Evolutionary conservation across 2,329 filamentous ascomycete species (phyloP), one percentile per base, ranked within the genome.

Genomic region (Cytospora piceicola): DNA sequence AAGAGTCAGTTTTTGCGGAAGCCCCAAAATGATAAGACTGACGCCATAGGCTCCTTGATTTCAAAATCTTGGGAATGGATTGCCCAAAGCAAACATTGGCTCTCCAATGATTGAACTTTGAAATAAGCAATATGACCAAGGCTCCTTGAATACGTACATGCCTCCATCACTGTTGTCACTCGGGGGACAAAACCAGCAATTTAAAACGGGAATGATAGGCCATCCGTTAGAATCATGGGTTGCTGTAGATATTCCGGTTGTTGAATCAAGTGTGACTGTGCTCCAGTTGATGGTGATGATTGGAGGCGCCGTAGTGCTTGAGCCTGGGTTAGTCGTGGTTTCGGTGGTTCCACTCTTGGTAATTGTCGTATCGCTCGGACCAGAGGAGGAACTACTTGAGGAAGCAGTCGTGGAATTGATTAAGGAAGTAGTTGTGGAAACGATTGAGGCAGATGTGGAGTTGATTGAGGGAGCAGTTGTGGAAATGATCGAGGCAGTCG

Each of bases 111-210:
- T 34, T 34, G 32, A 34, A 34, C 2, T 34, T 34, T 34, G 32
- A 34, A 34, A 4, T 34, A 4, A 34, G 11, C 32, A n/a, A 57
- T 17, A 24, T 22, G 8, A 17, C 11, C 24, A 39, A 39, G 8
- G 32, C 7, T 34, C 32, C 14, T 20, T 6, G n/a, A 22, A 57
- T 57, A 57, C 54, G 54, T 57, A 57, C 54, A 57, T 57, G 54
- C 54, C 54, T 34, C 54, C 54, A 36, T 27, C n/a, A 36, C 29
- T 57, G 32, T 30, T 30, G 29, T 34, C 32, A 57, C 8, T 7
- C 29, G 54, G 32, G 15, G 54, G 54, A 57, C 54, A 57, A 24
- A 57, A 57, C 54, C 54, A 57, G 54, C 54, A 57, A 57, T 57
- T 32, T n/a, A 57, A 36, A 30, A 57, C 54, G n/a, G 54, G 54